Evolutionary conservation across 192 early-diverging fungal species (phyloP), one percentile per base, ranked within the genome.

Genomic region (Coemansia sp.): DNA sequence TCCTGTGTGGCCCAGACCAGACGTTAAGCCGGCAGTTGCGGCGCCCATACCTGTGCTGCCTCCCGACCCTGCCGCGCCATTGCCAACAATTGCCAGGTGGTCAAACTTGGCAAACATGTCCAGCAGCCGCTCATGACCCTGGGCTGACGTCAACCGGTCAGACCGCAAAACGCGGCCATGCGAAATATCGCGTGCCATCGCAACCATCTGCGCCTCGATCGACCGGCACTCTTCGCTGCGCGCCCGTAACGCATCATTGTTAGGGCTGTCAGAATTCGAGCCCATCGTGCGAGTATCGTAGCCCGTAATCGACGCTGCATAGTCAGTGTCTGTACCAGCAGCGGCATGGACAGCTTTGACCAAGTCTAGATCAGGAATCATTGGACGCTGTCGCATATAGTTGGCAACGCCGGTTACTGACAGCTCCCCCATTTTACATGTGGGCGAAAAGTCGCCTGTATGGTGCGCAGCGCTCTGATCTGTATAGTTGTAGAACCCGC

Each of bases 401-500:
- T 17, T 62, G 1, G 67, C 59, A 12, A 72, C 71, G 29, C 76
- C 76, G 3, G 64, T 64, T 9, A 69, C 45, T 0, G 76, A 59
- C 43, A 79, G 49, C 22, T 73, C 67, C 25, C 71, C 76, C 71
- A 79, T 79, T 57, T 67, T 65, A 47, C 76, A 79, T 16, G 55
- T 27, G 23, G 76, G 71, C 12, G 43, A 22, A 48, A 79, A 79
- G 10, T 41, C 43, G 29, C 61, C 68, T 10, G 57, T 9, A 9
- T 48, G 76, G 25, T 59, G 52, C 3, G 59, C 6, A 3, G 23
- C 54, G 4, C 65, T 64, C 37, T 72, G 67, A 11, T 79, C 76
- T 2, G 64, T 51, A 62, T 76, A 72, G 65, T 72, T 80, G 80
- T 92, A 96, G 66, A 95, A 98, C 61, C 91, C 93, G 62, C 89